Evolutionary conservation across 768 basidiomycete species (phyloP).

Genomic region (Termitomyces sp.): DNA sequence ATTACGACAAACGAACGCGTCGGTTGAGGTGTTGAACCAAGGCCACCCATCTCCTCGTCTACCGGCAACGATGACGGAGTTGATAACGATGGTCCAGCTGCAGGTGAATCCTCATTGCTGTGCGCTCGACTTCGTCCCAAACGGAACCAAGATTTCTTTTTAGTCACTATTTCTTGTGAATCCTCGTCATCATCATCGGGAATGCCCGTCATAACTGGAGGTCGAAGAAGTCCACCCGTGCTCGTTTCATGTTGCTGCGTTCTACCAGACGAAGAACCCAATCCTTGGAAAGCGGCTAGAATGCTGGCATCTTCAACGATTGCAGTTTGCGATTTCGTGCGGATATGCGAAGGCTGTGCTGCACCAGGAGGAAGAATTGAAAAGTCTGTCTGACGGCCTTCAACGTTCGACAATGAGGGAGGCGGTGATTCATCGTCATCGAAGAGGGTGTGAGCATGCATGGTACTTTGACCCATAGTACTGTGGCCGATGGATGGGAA

Average conservation of each 20-base stretch:
- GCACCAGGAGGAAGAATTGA: conserved; percentile 53
- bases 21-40: conserved; percentile 29
- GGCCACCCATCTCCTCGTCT: conserved; percentile 32
- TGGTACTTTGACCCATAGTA: conserved; percentile 29
- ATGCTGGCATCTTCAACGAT: conserved; percentile 65
- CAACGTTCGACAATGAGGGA: conserved; percentile 48
- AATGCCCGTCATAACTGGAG: conserved; percentile 13
- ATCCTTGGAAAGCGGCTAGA: conserved; percentile 14
- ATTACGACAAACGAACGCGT: conserved; percentile 68
- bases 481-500: conserved; percentile 62
- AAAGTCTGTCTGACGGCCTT: conserved; percentile 30
- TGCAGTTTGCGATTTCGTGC: conserved; percentile 81
- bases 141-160: conserved; percentile 71
- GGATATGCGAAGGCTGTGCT: conserved; percentile 60
- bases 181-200: conserved; percentile 38
- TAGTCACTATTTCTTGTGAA: conserved; percentile 39
- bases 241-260: conserved; percentile 17
- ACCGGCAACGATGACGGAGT: conserved; percentile 20
- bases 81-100: conserved; percentile 20
- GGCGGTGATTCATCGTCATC: conserved; percentile 41
- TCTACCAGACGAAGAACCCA: conserved; percentile 7
- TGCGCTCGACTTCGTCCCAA: conserved; percentile 55
- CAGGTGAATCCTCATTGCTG: conserved; percentile 49
- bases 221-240: conserved; percentile 16
- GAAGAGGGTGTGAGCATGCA: conserved; percentile 12